phyloP scores from a whole-genome alignment of 2,329 filamentous ascomycete genomes.

The Mariannaea sp. region DNA sequence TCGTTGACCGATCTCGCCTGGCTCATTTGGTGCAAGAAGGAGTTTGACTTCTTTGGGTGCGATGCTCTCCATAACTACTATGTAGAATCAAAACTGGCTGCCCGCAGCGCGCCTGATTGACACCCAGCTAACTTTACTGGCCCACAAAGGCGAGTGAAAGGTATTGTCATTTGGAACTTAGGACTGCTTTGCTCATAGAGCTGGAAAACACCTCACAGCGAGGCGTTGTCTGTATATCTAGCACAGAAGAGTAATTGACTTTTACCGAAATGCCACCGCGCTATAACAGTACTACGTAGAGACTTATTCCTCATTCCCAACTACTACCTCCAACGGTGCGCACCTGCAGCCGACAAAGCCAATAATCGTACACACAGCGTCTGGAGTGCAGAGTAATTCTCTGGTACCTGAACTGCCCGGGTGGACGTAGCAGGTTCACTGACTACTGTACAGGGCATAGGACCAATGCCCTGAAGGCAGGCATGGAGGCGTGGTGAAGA shows the following conservation, averaged over 20 bases:
- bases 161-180: slow-evolving; percentile 6
- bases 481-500: slow-evolving; percentile 2
- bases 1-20: no score
- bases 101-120: slow-evolving; percentile 6
- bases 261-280: no score
- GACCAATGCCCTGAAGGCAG: slow-evolving; percentile 3
- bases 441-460: not conserved
- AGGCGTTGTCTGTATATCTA: no score
- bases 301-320: no score
- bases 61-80: not conserved
- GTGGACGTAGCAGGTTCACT: not conserved
- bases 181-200: slow-evolving; percentile 10
- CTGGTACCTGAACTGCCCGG: no score
- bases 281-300: not conserved
- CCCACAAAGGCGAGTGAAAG: not conserved
- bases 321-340: no score
- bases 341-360: not conserved
- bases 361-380: no score
- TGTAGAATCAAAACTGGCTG: slow-evolving; percentile 2
- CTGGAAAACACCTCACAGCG: no score
- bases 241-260: no score
- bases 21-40: not conserved
- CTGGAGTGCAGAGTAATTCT: no score
- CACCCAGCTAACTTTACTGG: not conserved
- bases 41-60: slow-evolving; percentile 3